phyloP scores from a whole-genome alignment of 768 basidiomycete genomes.

The Sarcodon aspratus region DNA sequence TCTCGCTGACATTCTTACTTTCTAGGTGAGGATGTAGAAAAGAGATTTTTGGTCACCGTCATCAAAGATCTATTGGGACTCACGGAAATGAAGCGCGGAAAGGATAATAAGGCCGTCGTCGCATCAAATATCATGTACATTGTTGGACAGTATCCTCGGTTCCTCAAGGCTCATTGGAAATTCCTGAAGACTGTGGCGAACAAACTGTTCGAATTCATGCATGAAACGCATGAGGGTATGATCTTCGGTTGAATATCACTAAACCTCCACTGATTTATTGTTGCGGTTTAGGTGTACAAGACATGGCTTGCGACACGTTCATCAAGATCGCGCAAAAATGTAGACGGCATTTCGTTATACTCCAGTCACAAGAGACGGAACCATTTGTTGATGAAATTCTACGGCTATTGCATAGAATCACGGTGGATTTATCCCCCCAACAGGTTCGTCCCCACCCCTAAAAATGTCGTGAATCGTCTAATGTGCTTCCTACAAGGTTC shows the following conservation, averaged over 20 bases:
- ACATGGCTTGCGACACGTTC: slow-evolving; percentile 98
- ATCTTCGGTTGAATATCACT: not conserved
- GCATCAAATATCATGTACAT: slow-evolving; percentile 94
- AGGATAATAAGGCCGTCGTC: slow-evolving; percentile 97
- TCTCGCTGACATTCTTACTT: not conserved
- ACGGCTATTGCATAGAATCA: slow-evolving; percentile 78
- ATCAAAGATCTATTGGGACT: slow-evolving; percentile 92
- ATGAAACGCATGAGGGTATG: slow-evolving; percentile 86
- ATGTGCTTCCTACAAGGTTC: slow-evolving; percentile 16
- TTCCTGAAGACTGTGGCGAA: slow-evolving; percentile 98
- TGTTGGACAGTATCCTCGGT: slow-evolving; percentile 94
- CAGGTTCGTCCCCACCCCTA: slow-evolving; percentile 37
- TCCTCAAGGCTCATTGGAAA: slow-evolving; percentile 98
- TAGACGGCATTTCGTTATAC: slow-evolving; percentile 91
- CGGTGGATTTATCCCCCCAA: slow-evolving; percentile 81
- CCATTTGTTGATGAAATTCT: slow-evolving; percentile 95
- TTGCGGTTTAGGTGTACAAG: slow-evolving; percentile 48
- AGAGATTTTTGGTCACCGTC: slow-evolving; percentile 92
- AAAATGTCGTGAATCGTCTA: slow-evolving; percentile 4
- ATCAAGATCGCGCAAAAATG: slow-evolving; percentile 99
- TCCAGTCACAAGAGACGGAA: slow-evolving; percentile 88
- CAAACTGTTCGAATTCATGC: slow-evolving; percentile 98
- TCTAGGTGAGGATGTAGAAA: slow-evolving; percentile 96
- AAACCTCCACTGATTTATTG: not conserved
- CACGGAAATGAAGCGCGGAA: slow-evolving; percentile 92